phyloP scores from a whole-genome alignment of 805 yeast genomes.

The Torulaspora quercuum region DNA sequence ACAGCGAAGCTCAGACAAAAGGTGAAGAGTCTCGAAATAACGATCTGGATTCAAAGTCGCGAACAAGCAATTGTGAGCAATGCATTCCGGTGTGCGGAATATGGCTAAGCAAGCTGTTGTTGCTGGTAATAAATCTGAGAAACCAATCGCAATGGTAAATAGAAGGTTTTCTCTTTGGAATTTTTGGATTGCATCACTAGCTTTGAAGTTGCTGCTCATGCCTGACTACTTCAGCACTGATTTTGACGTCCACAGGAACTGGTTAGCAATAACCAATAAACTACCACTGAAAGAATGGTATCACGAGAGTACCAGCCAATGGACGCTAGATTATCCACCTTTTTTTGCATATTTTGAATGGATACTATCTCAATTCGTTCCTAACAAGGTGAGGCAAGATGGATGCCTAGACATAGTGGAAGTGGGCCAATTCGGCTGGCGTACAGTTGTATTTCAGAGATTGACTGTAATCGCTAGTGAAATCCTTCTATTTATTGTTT shows the following conservation, averaged over 20 bases:
- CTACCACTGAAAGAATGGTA: slow-evolving; percentile 84
- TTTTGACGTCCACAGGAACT: slow-evolving; percentile 94
- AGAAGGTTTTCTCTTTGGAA: slow-evolving; percentile 53
- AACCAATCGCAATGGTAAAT: slow-evolving; percentile 10
- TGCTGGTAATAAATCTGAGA: background rate
- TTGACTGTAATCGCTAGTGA: slow-evolving; percentile 77
- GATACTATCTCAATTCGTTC: slow-evolving; percentile 68
- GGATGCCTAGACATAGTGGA: slow-evolving; percentile 72
- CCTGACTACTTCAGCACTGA: slow-evolving; percentile 92
- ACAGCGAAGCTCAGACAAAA: too few species aligned
- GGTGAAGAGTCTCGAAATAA: too few species aligned
- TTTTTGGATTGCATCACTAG: slow-evolving; percentile 60
- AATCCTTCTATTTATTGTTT: slow-evolving; percentile 58
- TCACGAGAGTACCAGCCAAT: slow-evolving; percentile 66
- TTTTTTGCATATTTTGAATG: slow-evolving; percentile 95
- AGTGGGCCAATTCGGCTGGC: slow-evolving; percentile 65
- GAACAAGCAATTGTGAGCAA: too few species aligned
- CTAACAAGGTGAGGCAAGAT: slow-evolving; percentile 56
- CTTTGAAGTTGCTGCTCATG: slow-evolving; percentile 58
- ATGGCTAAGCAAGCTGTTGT: too few species aligned
- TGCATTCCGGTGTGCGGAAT: too few species aligned
- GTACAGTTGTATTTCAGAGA: slow-evolving; percentile 82
- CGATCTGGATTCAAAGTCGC: too few species aligned
- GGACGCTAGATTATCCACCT: slow-evolving; percentile 98
- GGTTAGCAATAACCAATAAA: slow-evolving; percentile 85